Conservation (phyloP, 2,329 filamentous ascomycete genomes). For the Trichoderma polysporum region DNA sequence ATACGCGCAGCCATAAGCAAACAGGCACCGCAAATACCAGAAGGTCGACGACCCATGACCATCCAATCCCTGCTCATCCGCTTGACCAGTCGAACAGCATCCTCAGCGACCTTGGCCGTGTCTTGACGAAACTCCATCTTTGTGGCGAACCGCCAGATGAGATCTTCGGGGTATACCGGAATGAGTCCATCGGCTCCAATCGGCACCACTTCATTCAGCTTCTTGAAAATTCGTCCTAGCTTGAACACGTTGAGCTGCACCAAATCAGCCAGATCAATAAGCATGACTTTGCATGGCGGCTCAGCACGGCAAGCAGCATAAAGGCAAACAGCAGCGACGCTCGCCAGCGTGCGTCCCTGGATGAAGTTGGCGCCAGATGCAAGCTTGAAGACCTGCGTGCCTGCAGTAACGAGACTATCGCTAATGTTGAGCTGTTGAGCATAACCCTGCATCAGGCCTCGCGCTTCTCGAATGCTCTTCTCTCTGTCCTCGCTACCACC, state of each 20-base stretch:
- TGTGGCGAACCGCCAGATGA: conserved; percentile 87
- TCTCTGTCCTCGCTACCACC: conserved; percentile 60
- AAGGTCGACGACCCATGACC: conserved; percentile 87
- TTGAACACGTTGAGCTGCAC: conserved; percentile 85
- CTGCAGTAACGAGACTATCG: conserved; percentile 63
- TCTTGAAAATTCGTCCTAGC: conserved; percentile 86
- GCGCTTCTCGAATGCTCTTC: conserved; percentile 59
- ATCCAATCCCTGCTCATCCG: conserved; percentile 99
- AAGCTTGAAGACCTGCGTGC: conserved; percentile 73
- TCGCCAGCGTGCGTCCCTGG: conserved; percentile 79
- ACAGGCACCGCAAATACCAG: conserved; percentile 90
- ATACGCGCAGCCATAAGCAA: conserved; percentile 93
- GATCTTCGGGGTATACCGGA: conserved; percentile 79
- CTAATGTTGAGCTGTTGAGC: conserved; percentile 59
- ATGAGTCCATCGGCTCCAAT: conserved; percentile 64
- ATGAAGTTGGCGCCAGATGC: conserved; percentile 75
- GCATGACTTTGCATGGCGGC: conserved; percentile 78
- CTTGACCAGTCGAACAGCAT: conserved; percentile 82
- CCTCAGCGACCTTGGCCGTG: conserved; percentile 80
- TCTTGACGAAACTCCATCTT: conserved; percentile 87
- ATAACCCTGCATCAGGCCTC: conserved; percentile 61
- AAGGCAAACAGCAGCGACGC: conserved; percentile 85
- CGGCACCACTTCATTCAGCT: conserved; percentile 69
- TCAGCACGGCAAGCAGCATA: conserved; percentile 85
- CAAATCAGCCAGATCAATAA: conserved; percentile 93